Conservation (phyloP, 2,329 filamentous ascomycete species). For the Ascochyta koolunga region DNA sequence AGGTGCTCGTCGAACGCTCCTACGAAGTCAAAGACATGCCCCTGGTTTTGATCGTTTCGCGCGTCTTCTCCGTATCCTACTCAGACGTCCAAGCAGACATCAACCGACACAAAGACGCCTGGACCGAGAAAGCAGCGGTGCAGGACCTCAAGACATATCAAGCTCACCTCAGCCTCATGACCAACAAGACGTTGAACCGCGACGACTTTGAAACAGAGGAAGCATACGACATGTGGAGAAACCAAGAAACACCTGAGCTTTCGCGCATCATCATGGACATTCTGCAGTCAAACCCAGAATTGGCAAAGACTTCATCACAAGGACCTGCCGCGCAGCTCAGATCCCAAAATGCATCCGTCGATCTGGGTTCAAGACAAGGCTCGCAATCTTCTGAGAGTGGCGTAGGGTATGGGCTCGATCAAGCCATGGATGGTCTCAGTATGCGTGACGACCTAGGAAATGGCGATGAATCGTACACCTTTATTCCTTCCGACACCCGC, state of each 20-base stretch:
- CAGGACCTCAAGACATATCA: conserved; percentile 94
- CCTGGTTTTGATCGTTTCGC: conserved; percentile 84
- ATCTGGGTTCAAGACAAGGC: conserved; percentile 52
- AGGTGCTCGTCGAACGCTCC: conserved; percentile 81
- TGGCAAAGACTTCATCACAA: conserved; percentile 76
- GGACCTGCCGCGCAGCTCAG: conserved; percentile 64
- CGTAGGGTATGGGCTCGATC: conserved; percentile 66
- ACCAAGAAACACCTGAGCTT: conserved; percentile 82
- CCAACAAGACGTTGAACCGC: conserved; percentile 74
- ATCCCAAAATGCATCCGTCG: conserved; percentile 48
- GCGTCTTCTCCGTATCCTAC: conserved; percentile 80
- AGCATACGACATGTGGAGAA: conserved; percentile 88
- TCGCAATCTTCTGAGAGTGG: conserved; percentile 53
- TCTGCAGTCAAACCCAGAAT: conserved; percentile 80
- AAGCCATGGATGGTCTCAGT: conserved; percentile 70
- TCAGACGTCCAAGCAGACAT: conserved; percentile 86
- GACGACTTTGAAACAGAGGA: conserved; percentile 92
- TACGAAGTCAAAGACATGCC: conserved; percentile 98
- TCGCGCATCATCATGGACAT: conserved; percentile 95
- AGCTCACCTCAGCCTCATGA: conserved; percentile 81
- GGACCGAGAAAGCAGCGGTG: conserved; percentile 91
- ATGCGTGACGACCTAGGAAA: conserved; percentile 59
- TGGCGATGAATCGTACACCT: conserved; percentile 75
- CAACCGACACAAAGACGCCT: conserved; percentile 76
- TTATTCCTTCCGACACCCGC: conserved; percentile 84